Percentiles rank a stretch among this genome's conserved stretches.
These are phyloP conservation scores for Paecilomyces formosus DNA, from an alignment of 2,329 filamentous ascomycete species.

Conservation along the genomic window DNA sequence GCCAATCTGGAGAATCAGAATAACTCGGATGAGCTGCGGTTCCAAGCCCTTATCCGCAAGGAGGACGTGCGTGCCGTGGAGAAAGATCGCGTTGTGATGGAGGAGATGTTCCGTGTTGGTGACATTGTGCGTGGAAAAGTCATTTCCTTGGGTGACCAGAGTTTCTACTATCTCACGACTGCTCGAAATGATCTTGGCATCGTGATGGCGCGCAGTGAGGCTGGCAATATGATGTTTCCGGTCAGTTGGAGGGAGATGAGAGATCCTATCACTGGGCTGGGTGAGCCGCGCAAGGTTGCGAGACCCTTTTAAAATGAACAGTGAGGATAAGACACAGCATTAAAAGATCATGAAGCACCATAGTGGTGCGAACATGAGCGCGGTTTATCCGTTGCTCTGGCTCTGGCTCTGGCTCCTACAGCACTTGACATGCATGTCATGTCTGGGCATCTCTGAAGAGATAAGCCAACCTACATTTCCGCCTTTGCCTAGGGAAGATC, in stretches of 20 bases:
- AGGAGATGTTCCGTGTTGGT: constrained; percentile 84
- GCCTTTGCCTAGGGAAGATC: not conserved
- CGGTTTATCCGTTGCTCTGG: not conserved
- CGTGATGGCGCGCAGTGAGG: constrained; percentile 83
- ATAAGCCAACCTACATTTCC: not conserved
- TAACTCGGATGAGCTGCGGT: constrained; percentile 56
- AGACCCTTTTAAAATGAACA: constrained; percentile 66
- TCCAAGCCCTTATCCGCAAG: constrained; percentile 75
- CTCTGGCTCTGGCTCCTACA: not conserved
- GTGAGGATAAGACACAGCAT: constrained; percentile 10
- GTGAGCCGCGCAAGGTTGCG: constrained; percentile 83
- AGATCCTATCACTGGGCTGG: constrained; percentile 69
- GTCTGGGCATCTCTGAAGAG: not conserved
- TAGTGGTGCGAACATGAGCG: not conserved
- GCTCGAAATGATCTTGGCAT: constrained; percentile 87
- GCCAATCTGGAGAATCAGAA: constrained; percentile 34
- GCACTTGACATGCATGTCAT: not conserved
- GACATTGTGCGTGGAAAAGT: constrained; percentile 85
- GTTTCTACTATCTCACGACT: constrained; percentile 91
- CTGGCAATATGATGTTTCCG: constrained; percentile 84
- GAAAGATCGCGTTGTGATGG: constrained; percentile 87
- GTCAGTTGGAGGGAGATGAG: constrained; percentile 93
- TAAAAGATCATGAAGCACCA: not conserved
- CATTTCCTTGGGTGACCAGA: constrained; percentile 86
- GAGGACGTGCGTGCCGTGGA: constrained; percentile 94